A percentile compares a stretch with the other conserved stretches of the same genome.
Conservation (phyloP, 2,329 filamentous ascomycete species). For the Cercospora sp. region DNA sequence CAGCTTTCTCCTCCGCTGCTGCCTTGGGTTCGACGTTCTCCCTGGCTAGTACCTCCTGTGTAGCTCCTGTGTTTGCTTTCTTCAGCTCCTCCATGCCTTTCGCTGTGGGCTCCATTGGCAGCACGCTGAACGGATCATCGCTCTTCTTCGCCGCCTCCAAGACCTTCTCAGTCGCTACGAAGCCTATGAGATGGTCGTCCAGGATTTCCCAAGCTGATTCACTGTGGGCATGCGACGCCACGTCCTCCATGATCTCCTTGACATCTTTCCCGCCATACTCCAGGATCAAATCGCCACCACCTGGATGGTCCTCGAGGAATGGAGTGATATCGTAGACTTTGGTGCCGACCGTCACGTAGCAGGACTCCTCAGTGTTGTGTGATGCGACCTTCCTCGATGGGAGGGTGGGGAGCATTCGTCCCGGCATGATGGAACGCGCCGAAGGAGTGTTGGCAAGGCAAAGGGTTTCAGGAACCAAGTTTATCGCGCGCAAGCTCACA, state of each 20-base stretch:
- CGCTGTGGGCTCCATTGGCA: constrained; percentile 54
- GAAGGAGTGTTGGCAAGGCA: constrained; percentile 7
- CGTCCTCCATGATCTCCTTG: constrained; percentile 76
- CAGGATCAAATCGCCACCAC: constrained; percentile 82
- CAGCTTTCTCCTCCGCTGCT: constrained; percentile 36
- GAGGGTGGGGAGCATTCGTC: constrained; percentile 78
- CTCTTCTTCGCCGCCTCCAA: constrained; percentile 54
- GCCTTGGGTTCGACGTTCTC: constrained; percentile 39
- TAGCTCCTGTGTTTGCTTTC: constrained; percentile 51
- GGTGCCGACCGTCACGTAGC: constrained; percentile 85
- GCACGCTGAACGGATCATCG: constrained; percentile 51
- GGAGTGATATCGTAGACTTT: constrained; percentile 95
- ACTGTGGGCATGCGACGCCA: constrained; percentile 79
- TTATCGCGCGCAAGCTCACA: not conserved
- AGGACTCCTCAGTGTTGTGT: constrained; percentile 78
- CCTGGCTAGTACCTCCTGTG: constrained; percentile 40
- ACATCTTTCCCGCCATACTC: constrained; percentile 90
- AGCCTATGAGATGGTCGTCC: constrained; percentile 82
- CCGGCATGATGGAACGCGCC: constrained; percentile 63
- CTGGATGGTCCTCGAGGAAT: constrained; percentile 87
- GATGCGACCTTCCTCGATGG: constrained; percentile 75
- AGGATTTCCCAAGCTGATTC: constrained; percentile 95
- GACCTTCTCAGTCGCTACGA: constrained; percentile 64
- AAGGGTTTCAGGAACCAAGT: constrained; percentile 13
- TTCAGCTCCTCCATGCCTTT: constrained; percentile 53